Base-by-base conservation (phyloP, 805 yeast genomes). In the Candida michaelii region DNA sequence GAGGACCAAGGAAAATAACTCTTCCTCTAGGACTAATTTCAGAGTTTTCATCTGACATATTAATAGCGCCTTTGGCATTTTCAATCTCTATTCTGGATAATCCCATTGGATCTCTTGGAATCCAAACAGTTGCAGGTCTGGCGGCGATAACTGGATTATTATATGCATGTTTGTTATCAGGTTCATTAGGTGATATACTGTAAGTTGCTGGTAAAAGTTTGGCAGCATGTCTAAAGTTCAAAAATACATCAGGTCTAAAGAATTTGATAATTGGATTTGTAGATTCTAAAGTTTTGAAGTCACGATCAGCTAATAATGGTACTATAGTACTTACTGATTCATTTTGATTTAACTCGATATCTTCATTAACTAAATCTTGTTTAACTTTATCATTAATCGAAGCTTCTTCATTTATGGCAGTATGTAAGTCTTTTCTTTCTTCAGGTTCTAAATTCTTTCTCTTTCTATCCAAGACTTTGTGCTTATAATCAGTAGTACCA, bases 61-160 rank as follows among this genome's bases (percentile, higher is more conserved):
- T 73, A 36, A 89, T 77, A 6, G 80, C 69, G 1, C 71, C 74
- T 15, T 67, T 59, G 39, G 87, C 73, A 31, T 78, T 69, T 30
- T 74, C 75, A 16, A 85, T 81, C 53, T 83, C 80, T 11, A 55
- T 58, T 1, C 71, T 64, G 1, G 96, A 85, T 52, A 88, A 76
- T 1, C 98, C 98, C 77, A 80, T 79, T 8, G 87, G 83, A 60
- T 91, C 99, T 44, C 71, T 69, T n/a, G 97, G 95, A 55, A 91
- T 79, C 99, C 99, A 91, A 15, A 91, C 66, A n/a, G 73, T 70
- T 1, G 96, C 95, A 52, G 86, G 76, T 34, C 71, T 60, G 0
- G 83, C 83, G 19, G 79, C 67, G 13, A 83, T 81, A 5, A 83
- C 86, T 2, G 97, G 97, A 56, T 75, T 77, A 55, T 80, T 79